These are phyloP conservation scores for Afroboletus lepidellus DNA, from an alignment of 1,284 basidiomycete genomes.

Conservation along the genomic window DNA sequence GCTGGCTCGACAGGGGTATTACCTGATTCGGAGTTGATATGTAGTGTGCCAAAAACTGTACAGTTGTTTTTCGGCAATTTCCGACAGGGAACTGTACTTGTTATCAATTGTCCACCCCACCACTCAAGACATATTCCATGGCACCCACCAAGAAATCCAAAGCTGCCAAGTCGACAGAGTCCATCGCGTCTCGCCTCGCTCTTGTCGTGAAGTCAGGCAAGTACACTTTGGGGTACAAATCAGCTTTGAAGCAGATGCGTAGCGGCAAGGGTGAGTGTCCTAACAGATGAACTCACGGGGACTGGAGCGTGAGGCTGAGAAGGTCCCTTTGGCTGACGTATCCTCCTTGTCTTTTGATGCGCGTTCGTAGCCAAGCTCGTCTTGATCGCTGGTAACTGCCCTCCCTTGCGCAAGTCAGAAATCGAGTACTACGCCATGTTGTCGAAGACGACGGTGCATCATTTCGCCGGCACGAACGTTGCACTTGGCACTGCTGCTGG, in stretches of 20 bases:
- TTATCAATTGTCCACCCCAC: conserved; percentile 2
- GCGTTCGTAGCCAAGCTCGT: conserved; percentile 87
- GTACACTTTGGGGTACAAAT: conserved; percentile 94
- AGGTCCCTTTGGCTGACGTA: conserved; percentile 81
- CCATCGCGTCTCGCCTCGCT: conserved; percentile 92
- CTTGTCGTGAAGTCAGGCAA: conserved; percentile 98
- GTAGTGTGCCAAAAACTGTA: conserved; percentile 25
- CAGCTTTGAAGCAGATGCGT: conserved; percentile 97
- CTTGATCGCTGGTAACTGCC: conserved; percentile 98
- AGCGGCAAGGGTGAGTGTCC: conserved; percentile 87
- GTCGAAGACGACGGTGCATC: conserved; percentile 95
- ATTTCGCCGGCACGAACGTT: conserved; percentile 96
- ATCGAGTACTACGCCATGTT: conserved; percentile 99
- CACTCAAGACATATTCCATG: conserved; percentile 53
- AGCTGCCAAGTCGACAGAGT: conserved; percentile 88
- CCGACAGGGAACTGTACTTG: conserved; percentile 16
- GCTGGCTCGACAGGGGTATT: conserved; percentile 4
- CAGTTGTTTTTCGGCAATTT: conserved; percentile 22
- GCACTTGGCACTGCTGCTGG: conserved; percentile 98
- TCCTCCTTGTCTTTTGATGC: conserved; percentile 13
- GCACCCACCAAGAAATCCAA: conserved; percentile 95
- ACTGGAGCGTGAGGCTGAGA: conserved; percentile 97
- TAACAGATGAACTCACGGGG: conserved; percentile 57
- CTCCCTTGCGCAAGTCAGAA: conserved; percentile 98
- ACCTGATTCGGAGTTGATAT: conserved; percentile 20